These are phyloP conservation scores for Meripilus lineatus DNA, from an alignment of 1,284 basidiomycete genomes.

Conservation along the genomic window DNA sequence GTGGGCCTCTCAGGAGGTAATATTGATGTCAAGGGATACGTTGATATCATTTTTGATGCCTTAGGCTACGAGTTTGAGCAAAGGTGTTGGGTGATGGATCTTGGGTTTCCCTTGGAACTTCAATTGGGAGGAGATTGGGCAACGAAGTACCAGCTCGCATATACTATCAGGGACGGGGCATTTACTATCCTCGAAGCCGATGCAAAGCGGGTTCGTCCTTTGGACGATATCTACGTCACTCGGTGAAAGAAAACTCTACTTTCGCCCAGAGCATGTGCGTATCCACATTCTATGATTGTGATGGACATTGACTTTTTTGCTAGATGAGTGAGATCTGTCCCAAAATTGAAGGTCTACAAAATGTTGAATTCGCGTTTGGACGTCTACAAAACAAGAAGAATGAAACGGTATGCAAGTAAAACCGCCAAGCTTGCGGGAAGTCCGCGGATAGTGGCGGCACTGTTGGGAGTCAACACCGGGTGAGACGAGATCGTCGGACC, in stretches of 20 bases:
- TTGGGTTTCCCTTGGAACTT: slow-evolving; percentile 9
- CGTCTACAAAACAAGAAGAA: no score
- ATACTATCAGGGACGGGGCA: background rate
- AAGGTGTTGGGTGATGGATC: slow-evolving; percentile 11
- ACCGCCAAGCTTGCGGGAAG: no score
- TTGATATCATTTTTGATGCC: slow-evolving; percentile 10
- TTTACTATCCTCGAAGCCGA: background rate
- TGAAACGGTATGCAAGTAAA: no score
- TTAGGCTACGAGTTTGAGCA: slow-evolving; percentile 11
- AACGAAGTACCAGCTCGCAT: background rate
- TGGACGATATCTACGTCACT: slow-evolving; percentile 1
- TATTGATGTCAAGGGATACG: slow-evolving; percentile 8
- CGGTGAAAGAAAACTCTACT: background rate
- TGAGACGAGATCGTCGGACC: no score
- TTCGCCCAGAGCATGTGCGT: no score
- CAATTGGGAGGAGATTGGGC: slow-evolving; percentile 8
- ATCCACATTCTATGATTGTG: no score
- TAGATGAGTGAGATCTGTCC: no score
- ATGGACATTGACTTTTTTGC: no score
- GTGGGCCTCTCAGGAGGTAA: background rate
- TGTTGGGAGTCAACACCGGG: no score
- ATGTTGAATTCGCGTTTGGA: no score
- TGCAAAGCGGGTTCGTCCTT: background rate
- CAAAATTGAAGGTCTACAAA: no score
- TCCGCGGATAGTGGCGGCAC: no score